These are phyloP conservation scores for Colletotrichum sp. DNA, from an alignment of 2,329 filamentous ascomycete species.

Conservation along the genomic window DNA sequence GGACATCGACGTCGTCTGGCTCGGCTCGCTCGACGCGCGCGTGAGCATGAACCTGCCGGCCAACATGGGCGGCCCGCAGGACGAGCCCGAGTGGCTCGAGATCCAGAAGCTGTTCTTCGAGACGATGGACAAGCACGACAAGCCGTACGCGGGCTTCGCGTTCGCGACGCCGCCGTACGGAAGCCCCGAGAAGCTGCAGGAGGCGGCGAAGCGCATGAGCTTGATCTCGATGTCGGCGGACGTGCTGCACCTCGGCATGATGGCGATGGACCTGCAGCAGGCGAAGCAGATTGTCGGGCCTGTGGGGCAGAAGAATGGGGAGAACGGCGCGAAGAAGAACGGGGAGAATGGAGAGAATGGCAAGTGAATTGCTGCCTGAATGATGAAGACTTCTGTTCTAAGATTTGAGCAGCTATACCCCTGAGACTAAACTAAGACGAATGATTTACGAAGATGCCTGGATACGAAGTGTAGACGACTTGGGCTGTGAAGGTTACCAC, in stretches of 20 bases:
- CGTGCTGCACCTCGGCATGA: constrained; percentile 24
- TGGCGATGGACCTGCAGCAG: constrained; percentile 25
- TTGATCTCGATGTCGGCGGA: constrained; percentile 27
- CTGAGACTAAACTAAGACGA: neutral
- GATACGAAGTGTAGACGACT: neutral
- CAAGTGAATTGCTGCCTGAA: neutral
- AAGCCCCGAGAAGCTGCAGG: constrained; percentile 25
- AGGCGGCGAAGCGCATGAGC: constrained; percentile 30
- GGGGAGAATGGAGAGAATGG: neutral
- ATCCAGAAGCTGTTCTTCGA: constrained; percentile 40
- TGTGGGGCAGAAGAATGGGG: neutral
- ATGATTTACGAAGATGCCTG: neutral
- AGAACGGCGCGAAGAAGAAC: neutral
- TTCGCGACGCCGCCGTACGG: constrained; percentile 29
- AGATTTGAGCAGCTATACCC: neutral
- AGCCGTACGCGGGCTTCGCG: constrained; percentile 40
- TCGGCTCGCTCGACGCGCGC: constrained; percentile 48
- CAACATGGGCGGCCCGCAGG: constrained; percentile 30
- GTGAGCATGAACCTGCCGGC: constrained; percentile 47
- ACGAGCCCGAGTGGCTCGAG: constrained; percentile 46
- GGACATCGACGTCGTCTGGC: constrained; percentile 53
- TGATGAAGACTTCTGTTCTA: neutral
- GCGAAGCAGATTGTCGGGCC: neutral
- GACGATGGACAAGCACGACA: constrained; percentile 51
- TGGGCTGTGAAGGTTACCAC: neutral